Evolutionary conservation across 108 stramenopile species (phyloP), one percentile per base, ranked within the genome.

Genomic region (Nitzschia sp.): DNA sequence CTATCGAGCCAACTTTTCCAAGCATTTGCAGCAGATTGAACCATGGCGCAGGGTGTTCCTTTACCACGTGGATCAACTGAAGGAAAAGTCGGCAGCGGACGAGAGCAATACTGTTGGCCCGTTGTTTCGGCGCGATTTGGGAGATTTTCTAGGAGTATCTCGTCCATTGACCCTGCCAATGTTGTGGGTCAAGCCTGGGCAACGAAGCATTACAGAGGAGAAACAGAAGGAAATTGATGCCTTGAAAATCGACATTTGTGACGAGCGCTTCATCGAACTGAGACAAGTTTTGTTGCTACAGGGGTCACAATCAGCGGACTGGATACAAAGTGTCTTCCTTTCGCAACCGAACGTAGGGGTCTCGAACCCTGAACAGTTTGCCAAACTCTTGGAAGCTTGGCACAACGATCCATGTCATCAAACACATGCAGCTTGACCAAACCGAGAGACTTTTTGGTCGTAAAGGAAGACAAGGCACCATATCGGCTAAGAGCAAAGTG

Each of bases 1-100:
- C 9, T 66, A 79, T 71, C 64, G 92, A 33, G 83, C 82, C 54
- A 77, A 78, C n/a, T 90, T 93, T 75, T 62, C 63, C 25, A 38
- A 72, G 2, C 71, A 63, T 13, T 31, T 66, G 61, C n/a, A 70
- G 56, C 64, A 58, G 28, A 71, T 68, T 45, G 61, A 59, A 46
- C 26, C 59, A n/a, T 34, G 4, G 26, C 80, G 64, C 26, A 24
- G 4, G 42, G 63, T 82, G 3, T 86, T 86, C 42, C 42, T 86
- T 19, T 81, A 83, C 32, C 64, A 86, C 31, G 66, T 81, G 11
- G 34, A 68, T 25, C 85, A 86, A 59, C 55, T 86, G 17, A 28
- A 45, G 29, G 31, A 25, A 15, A 55, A 26, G 45, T 61, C 57
- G 2, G 64, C 58, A 58, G 63, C 64, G 15, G 69, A 63, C 30